Conservation (phyloP, 371 early-diverging fungal species). For the Mucor irregularis region DNA sequence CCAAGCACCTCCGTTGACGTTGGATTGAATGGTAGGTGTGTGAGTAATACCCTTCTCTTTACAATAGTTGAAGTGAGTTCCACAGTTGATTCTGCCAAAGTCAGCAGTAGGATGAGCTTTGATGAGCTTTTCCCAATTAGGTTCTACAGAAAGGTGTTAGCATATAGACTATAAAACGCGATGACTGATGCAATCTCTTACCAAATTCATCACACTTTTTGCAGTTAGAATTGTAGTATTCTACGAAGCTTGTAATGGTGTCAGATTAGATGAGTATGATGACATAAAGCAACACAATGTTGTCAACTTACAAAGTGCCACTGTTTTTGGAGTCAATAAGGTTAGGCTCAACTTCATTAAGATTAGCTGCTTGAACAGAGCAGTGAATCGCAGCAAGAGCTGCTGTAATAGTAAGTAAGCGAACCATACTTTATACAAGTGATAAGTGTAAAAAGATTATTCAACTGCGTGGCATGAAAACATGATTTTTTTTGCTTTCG, state of each 20-base stretch:
- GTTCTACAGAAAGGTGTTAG: constrained; percentile 3
- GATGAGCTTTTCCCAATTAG: constrained; percentile 3
- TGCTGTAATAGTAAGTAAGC: neutral
- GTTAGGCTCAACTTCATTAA: constrained; percentile 15
- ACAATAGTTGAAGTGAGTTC: constrained; percentile 4
- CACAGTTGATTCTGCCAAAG: constrained; percentile 20
- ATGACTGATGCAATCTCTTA: constrained; percentile 4
- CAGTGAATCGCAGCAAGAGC: neutral
- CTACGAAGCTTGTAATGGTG: constrained; percentile 39
- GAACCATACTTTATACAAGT: constrained; percentile 9
- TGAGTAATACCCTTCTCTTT: constrained; percentile 12
- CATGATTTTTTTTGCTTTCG: too few relatives aligned
- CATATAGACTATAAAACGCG: too few relatives aligned
- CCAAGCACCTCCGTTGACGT: constrained; percentile 9
- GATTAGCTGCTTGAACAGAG: constrained; percentile 6
- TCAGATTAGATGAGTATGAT: too few relatives aligned
- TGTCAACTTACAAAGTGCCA: constrained; percentile 19
- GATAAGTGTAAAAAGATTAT: neutral
- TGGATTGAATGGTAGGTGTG: constrained; percentile 11
- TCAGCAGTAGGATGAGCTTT: neutral
- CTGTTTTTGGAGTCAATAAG: neutral
- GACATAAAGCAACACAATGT: too few relatives aligned
- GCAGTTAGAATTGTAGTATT: constrained; percentile 37
- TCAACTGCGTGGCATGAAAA: neutral
- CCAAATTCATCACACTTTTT: constrained; percentile 31